Evolutionary conservation across 495 filamentous ascomycete genomes (phyloP), one percentile per base, ranked within the genome.

Genomic region (Penicillium malachiteum): DNA sequence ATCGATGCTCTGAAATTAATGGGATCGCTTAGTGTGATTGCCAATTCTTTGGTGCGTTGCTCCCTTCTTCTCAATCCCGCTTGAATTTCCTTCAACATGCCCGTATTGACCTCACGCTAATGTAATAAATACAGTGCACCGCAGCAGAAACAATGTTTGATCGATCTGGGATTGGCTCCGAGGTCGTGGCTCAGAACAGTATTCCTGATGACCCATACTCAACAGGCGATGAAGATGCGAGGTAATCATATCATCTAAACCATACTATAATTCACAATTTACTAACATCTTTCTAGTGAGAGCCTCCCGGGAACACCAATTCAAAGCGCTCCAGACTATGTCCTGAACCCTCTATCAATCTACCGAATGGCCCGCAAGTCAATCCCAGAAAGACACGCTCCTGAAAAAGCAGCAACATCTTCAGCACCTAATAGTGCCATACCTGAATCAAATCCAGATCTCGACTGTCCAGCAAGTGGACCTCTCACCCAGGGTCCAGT

Each of bases 241-340:
- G 31, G 64, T 67, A 37, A 32, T 47, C 26, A 34, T 21, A 10
- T 14, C 13, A 39, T 10, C 17, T 1, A 5, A 43, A 10, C 1
- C 7, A 13, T 44, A 26, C 40, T 4, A 38, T 9, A 0, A n/a
- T 16, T 26, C 8, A 1, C 3, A 43, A 14, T 13, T 31, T 38
- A 41, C 42, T 47, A 32, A 57, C 26, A 21, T 2, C 16, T 30
- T 7, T 31, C 2, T 7, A 66, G 60, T 41, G 47, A 61, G 41
- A 59, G 50, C 33, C 30, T 56, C 8, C 55, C 60, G 9, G 65
- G 57, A 1, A 64, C 65, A 0, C 68, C 68, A 1, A 49, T 61
- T 2, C 68, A 71, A 50, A 69, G 62, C 34, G 62, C 66, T 5
- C 68, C 68, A 0, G 66, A 71, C 38, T 71, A 71, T 37, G 68